These are phyloP conservation scores for Volvariella surrecta DNA, from an alignment of 1,284 basidiomycete species.

Conservation along the genomic window DNA sequence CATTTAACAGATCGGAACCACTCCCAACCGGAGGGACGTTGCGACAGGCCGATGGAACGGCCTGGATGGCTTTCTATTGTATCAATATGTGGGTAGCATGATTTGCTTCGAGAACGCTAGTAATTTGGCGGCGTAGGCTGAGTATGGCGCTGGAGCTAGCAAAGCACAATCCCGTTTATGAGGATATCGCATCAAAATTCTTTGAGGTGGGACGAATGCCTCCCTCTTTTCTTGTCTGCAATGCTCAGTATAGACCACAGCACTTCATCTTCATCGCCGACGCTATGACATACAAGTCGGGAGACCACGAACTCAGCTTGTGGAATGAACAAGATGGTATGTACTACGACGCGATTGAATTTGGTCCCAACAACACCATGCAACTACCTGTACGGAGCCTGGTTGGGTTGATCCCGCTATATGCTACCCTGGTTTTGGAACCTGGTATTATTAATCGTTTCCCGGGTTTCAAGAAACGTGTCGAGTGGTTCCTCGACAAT, in stretches of 20 bases:
- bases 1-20: constrained; percentile 97
- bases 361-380: constrained; percentile 77
- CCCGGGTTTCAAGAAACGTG: constrained; percentile 95
- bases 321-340: constrained; percentile 97
- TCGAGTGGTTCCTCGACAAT: constrained; percentile 98
- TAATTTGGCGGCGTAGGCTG: constrained; percentile 45
- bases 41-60: constrained; percentile 95
- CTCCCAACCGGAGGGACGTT: constrained; percentile 87
- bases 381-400: constrained; percentile 90
- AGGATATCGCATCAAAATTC: constrained; percentile 99
- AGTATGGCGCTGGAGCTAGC: constrained; percentile 96
- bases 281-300: constrained; percentile 89
- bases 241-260: constrained; percentile 26
- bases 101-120: constrained; percentile 5
- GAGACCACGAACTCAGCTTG: constrained; percentile 72
- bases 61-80: constrained; percentile 99
- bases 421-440: constrained; percentile 91
- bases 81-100: constrained; percentile 74
- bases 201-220: constrained; percentile 61
- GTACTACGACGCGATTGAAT: constrained; percentile 96
- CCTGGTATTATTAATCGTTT: constrained; percentile 83
- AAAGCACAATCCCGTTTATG: constrained; percentile 95
- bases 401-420: constrained; percentile 93
- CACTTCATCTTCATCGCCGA: constrained; percentile 96
- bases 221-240: not conserved